Conservation (phyloP, 176 grass and related monocot species). For the Leersia perrieri region DNA sequence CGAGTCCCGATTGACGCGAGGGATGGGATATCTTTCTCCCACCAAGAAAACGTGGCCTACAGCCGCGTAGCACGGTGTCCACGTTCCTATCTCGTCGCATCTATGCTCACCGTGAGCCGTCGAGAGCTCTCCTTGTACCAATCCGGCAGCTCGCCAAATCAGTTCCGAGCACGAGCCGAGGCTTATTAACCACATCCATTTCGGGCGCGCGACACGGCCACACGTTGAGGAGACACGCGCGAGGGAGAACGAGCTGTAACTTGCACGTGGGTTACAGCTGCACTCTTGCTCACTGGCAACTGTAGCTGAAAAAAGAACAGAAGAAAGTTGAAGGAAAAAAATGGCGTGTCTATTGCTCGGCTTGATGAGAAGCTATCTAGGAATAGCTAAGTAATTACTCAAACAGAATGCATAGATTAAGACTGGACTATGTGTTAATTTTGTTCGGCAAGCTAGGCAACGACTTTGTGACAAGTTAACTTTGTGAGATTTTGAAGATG, state of each 20-base stretch:
- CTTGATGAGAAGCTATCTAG: background rate
- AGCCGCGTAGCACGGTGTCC: background rate
- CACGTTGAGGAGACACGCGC: background rate
- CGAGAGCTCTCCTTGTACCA: background rate
- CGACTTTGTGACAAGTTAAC: background rate
- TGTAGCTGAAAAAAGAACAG: background rate
- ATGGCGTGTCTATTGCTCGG: background rate
- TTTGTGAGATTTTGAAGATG: background rate
- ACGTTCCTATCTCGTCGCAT: background rate
- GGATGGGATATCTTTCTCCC: background rate
- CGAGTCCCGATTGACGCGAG: background rate
- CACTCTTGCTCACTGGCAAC: background rate
- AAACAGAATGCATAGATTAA: background rate
- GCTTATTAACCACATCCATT: background rate
- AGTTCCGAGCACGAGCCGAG: background rate
- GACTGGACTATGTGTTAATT: background rate
- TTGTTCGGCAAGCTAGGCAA: background rate
- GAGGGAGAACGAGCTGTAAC: background rate
- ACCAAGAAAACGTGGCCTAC: constrained; percentile 19
- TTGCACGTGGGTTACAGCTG: background rate
- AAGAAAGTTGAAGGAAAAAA: background rate
- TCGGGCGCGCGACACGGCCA: background rate
- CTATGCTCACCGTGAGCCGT: background rate
- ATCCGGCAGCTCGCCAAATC: constrained; percentile 21
- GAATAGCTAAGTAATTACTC: background rate